Evolutionary conservation across 495 filamentous ascomycete species (phyloP).

Genomic region (Hypomontagnella monticulosa): DNA sequence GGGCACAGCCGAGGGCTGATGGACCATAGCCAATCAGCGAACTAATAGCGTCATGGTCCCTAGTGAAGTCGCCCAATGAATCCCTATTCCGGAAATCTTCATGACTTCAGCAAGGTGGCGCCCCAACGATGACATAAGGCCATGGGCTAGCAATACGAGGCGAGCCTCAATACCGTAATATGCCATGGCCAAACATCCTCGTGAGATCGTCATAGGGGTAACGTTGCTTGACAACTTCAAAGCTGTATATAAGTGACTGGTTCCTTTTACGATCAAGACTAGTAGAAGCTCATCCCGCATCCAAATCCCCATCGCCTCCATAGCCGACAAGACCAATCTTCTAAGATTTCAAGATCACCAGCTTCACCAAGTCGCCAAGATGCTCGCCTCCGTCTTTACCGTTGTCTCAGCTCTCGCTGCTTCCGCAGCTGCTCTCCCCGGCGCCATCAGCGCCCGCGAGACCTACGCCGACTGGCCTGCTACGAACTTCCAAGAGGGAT

Average conservation of each 20-base stretch:
- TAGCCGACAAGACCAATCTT: not conserved
- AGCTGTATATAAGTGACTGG: conserved; percentile 13
- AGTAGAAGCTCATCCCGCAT: not conserved
- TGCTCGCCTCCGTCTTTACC: conserved; percentile 24
- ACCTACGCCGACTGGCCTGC: conserved; percentile 19
- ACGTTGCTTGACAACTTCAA: not conserved
- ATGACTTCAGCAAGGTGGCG: not conserved
- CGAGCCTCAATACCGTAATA: conserved; percentile 12
- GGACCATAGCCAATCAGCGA: conserved; percentile 1
- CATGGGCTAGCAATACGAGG: conserved; percentile 12
- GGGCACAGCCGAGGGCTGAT: conserved; percentile 13
- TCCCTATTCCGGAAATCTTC: conserved; percentile 8
- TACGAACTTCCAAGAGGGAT: conserved; percentile 5
- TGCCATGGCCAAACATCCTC: not conserved
- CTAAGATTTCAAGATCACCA: not conserved
- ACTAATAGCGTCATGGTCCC: not conserved
- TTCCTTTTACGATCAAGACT: not conserved
- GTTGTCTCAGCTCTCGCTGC: conserved; percentile 25
- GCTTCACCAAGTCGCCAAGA: conserved; percentile 11
- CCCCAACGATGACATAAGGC: conserved; percentile 11
- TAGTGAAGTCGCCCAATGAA: conserved; percentile 1
- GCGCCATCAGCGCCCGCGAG: conserved; percentile 7
- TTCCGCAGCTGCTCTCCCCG: conserved; percentile 11
- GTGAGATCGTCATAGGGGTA: conserved; percentile 13
- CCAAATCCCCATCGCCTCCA: conserved; percentile 9